Base-by-base conservation (phyloP, 176 grass and related monocot species). In the Carex parvula region DNA sequence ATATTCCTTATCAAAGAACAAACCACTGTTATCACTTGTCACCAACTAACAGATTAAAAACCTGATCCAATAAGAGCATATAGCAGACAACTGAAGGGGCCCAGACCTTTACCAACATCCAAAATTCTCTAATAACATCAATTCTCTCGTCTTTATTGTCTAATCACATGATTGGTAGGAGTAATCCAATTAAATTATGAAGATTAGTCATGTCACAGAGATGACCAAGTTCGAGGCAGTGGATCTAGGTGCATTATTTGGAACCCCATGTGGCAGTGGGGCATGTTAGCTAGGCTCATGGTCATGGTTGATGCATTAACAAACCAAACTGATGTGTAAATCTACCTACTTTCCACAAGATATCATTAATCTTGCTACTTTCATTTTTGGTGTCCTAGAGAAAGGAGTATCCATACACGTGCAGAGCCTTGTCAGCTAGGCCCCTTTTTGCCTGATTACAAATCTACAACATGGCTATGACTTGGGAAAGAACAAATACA, bases 301-400 rank as follows among this genome's bases (percentile, higher is more conserved):
- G 44, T 48, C 44, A 48, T 48, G 33, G 81, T 15, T 79, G 86
- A 91, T 84, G 84, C 69, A 83, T 78, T 88, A 59, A 79, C 68
- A 85, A 62, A 65, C 16, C 44, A 62, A 86, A 84, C 65, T 87
- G 82, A 86, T 59, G 86, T 87, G 91, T 88, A 87, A 93, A 88
- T 72, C 60, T 30, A 6, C 21, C 4, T 15, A 50, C 81, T 86
- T 90, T 87, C 63, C 91, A 82, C 26, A 82, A 18, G 14, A 58
- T 79, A 55, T 76, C 21, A 76, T 53, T 71, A 71, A 76, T 54
- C 13, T 53, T 29, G 6, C 33, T 41, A 70, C 35, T 29, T 75
- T 55, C 1, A 8, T 29, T 75, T 53, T 29, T 76, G 12, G 68
- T 71, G 68, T 71, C 17, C 4, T 44, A 18, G 66, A 69, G 6